These are phyloP conservation scores for Heritiera littoralis DNA, from an alignment of 345 rosid species.

Conservation along the genomic window DNA sequence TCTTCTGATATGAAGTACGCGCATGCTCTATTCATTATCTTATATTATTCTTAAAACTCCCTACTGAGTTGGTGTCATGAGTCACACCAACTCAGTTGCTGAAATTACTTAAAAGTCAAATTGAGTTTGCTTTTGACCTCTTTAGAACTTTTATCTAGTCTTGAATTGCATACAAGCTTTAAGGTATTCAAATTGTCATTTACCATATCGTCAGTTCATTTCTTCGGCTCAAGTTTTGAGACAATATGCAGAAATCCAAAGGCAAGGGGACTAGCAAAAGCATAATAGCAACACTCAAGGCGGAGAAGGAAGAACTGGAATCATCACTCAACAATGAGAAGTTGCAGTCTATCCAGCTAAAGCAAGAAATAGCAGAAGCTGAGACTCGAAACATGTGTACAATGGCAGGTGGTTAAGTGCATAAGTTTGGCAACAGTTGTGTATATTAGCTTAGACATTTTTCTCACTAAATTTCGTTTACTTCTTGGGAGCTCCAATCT, in stretches of 20 bases:
- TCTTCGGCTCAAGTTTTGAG: constrained; percentile 9
- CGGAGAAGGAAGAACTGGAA: constrained; percentile 82
- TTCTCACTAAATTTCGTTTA: not conserved
- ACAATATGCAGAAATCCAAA: constrained; percentile 52
- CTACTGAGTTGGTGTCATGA: too few species aligned
- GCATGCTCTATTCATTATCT: too few species aligned
- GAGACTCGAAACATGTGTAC: constrained; percentile 50
- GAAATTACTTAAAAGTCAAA: not conserved
- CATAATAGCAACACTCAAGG: constrained; percentile 55
- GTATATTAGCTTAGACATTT: not conserved
- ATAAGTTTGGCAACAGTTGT: not conserved
- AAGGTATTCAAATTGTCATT: not conserved
- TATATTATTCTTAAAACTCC: too few species aligned
- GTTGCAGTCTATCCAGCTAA: constrained; percentile 61
- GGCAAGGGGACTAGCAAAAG: constrained; percentile 47
- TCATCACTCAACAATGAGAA: constrained; percentile 71
- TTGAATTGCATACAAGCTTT: not conserved
- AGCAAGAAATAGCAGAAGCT: constrained; percentile 74
- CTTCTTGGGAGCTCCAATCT: constrained; percentile 84
- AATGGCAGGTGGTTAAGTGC: not conserved
- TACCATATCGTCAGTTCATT: not conserved
- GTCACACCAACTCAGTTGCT: too few species aligned
- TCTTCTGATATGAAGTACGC: too few species aligned
- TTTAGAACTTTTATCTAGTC: not conserved
- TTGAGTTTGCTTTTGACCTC: not conserved